phyloP scores from a whole-genome alignment of 2,329 filamentous ascomycete species.

The Sporothrix phasma region DNA sequence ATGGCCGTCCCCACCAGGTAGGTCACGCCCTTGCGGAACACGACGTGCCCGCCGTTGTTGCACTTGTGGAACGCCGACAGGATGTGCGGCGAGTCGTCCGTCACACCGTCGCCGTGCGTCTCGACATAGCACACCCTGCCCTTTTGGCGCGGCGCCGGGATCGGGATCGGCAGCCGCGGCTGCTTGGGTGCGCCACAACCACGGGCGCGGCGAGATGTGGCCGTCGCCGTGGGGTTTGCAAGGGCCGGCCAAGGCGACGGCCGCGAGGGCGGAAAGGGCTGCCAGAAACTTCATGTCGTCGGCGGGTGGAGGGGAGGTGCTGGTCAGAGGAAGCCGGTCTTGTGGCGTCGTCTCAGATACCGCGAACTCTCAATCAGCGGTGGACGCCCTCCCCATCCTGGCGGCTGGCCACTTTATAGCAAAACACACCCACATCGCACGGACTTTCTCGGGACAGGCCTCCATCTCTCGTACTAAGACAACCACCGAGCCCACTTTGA shows the following conservation, averaged over 20 bases:
- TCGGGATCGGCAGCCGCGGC: constrained; percentile 23
- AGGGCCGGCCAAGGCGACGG: neutral
- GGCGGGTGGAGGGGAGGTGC: too few relatives aligned
- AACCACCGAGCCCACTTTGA: neutral
- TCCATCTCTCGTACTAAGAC: neutral
- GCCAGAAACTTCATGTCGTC: neutral
- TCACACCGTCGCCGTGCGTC: constrained; percentile 36
- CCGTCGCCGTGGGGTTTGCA: neutral
- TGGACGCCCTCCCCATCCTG: too few relatives aligned
- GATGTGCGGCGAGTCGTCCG: constrained; percentile 34
- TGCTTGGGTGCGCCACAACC: constrained; percentile 19
- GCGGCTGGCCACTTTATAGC: too few relatives aligned
- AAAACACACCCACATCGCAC: too few relatives aligned
- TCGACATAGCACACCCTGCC: constrained; percentile 47
- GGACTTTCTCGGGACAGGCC: neutral
- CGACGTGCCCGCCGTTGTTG: constrained; percentile 51
- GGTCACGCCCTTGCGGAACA: constrained; percentile 37
- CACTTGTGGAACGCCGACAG: constrained; percentile 46
- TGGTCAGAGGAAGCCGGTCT: too few relatives aligned
- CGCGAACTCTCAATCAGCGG: too few relatives aligned
- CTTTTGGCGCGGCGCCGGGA: constrained; percentile 21
- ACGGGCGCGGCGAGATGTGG: constrained; percentile 18
- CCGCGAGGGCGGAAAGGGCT: neutral
- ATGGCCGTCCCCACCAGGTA: constrained; percentile 48
- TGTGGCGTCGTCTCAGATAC: too few relatives aligned